Evolutionary conservation across 2,329 filamentous ascomycete species (phyloP), one percentile per base, ranked within the genome.

Genomic region (Cordyceps militaris): DNA sequence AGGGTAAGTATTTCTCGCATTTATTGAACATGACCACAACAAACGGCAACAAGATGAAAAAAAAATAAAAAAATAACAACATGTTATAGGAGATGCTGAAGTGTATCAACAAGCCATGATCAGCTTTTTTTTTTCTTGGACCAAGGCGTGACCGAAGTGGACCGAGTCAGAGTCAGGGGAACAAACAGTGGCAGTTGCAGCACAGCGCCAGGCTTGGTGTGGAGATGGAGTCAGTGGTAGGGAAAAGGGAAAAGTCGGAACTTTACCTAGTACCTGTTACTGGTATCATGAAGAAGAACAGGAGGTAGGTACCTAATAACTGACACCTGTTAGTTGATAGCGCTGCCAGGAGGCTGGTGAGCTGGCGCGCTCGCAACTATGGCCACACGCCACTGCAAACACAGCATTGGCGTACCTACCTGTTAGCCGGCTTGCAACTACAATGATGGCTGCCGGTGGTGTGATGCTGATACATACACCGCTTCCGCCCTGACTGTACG

Each of bases 191-290:
- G 28, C 30, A 50, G 32, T 28, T 19, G 19, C 46, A 49, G 30
- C 13, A 11, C 32, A 48, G 9, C 32, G 32, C 16, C n/a, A 21
- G 26, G 10, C 46, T 36, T 21, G 42, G 16, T 52, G 36, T 52
- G 50, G 50, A 43, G 36, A 42, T 34, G 47, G 47, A 36, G 19
- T 21, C 4, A 24, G 51, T 24, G 40, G 51, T 54, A 54, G 51
- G 51, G 28, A 46, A 54, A 54, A 54, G 51, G 51, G 28, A 46
- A 54, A 54, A 54, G 5, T 54, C 51, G 51, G 51, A 54, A 36
- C 50, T 19, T n/a, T 36, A 43, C 36, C 10, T 40, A 6, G 10
- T 36, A n/a, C n/a, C n/a, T 38, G 10, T 6, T n/a, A 16, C 34
- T 38, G 34, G n/a, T 38, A 16, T 16, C n/a, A n/a, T 16, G 34